Evolutionary conservation across 768 basidiomycete genomes (phyloP).

Genomic region (Hortiboletus flavorubellus): DNA sequence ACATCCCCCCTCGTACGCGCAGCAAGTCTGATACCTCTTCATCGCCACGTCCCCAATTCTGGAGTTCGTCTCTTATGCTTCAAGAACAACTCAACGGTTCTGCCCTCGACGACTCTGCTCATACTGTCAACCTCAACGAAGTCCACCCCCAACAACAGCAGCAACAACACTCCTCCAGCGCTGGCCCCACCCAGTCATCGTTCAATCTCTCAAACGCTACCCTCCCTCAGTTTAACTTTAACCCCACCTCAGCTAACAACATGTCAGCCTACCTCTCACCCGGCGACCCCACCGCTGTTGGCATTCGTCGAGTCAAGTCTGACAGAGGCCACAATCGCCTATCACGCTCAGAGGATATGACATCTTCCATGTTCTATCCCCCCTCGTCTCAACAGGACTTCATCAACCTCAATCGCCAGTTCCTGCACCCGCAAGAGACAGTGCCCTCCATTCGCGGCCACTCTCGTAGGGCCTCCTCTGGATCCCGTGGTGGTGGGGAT

Average conservation of each 20-base stretch:
- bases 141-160: constrained; percentile 26
- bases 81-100: constrained; percentile 36
- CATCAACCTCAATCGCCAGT: constrained; percentile 36
- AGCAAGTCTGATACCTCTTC: constrained; percentile 59
- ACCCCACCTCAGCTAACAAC: constrained; percentile 30
- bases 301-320: constrained; percentile 50
- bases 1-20: constrained; percentile 41
- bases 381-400: constrained; percentile 42
- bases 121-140: constrained; percentile 30
- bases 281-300: constrained; percentile 23
- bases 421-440: constrained; percentile 39
- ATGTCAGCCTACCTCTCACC: constrained; percentile 40
- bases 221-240: constrained; percentile 36
- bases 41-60: constrained; percentile 48
- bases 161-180: constrained; percentile 26
- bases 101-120: constrained; percentile 37
- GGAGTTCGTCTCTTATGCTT: constrained; percentile 42
- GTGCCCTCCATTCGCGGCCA: constrained; percentile 40
- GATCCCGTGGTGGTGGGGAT: constrained; percentile 33
- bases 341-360: constrained; percentile 63
- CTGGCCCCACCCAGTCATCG: constrained; percentile 23
- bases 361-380: constrained; percentile 29
- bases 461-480: constrained; percentile 41
- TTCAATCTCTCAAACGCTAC: constrained; percentile 28
- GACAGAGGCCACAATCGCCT: constrained; percentile 48